phyloP scores from a whole-genome alignment of 805 yeast species.

The Sungouiozyma ichnusensis region DNA sequence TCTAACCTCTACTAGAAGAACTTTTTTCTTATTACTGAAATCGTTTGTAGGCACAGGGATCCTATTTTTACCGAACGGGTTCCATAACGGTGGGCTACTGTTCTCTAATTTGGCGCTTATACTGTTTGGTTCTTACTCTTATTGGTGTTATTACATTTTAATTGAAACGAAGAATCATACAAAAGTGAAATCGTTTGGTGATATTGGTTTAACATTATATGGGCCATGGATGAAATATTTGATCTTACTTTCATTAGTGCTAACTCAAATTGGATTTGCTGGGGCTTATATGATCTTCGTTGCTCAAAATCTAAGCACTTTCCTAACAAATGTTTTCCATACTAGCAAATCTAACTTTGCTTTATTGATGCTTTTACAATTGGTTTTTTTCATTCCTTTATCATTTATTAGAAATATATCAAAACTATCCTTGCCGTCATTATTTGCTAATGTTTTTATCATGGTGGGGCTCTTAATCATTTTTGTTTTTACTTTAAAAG shows the following conservation, averaged over 20 bases:
- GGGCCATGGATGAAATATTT: conserved; percentile 56
- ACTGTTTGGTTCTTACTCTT: conserved; percentile 60
- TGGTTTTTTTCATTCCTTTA: conserved; percentile 52
- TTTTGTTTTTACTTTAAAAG: conserved; percentile 39
- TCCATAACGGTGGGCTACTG: conserved; percentile 59
- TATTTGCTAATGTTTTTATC: conserved; percentile 62
- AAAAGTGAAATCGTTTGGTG: conserved; percentile 67
- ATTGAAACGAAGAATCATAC: conserved; percentile 48
- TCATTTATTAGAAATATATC: conserved; percentile 70
- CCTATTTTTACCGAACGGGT: conserved; percentile 57
- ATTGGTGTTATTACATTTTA: conserved; percentile 65
- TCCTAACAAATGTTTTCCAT: conserved; percentile 41
- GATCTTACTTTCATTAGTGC: conserved; percentile 51
- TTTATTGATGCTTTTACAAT: conserved; percentile 43
- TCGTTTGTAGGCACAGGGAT: conserved; percentile 75
- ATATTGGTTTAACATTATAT: conserved; percentile 53
- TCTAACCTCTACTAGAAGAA: conserved; percentile 63
- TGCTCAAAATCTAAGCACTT: conserved; percentile 59
- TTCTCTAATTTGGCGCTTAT: conserved; percentile 45
- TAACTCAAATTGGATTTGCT: conserved; percentile 71
- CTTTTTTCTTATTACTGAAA: conserved; percentile 60
- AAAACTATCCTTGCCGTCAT: conserved; percentile 58
- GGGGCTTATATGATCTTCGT: conserved; percentile 77
- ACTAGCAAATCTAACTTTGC: conserved; percentile 28
- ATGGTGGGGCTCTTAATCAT: conserved; percentile 57